These are phyloP conservation scores for Waltergamsia citrina DNA, from an alignment of 2,329 filamentous ascomycete genomes.

Conservation along the genomic window DNA sequence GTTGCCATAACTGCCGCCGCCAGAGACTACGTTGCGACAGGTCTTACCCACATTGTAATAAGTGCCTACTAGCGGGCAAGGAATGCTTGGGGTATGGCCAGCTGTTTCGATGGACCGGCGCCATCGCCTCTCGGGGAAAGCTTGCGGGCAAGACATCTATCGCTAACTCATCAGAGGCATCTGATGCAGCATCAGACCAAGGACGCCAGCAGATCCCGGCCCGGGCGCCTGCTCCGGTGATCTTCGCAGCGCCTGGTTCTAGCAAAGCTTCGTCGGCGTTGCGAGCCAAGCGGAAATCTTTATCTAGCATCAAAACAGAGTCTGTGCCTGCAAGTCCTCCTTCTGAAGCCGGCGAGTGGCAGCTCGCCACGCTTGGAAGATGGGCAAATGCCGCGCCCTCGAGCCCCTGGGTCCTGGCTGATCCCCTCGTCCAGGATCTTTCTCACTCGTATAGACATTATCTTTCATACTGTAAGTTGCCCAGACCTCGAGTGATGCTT, in stretches of 20 bases:
- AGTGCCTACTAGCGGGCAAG: conserved; percentile 35
- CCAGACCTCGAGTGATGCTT: background rate
- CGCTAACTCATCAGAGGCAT: conserved; percentile 15
- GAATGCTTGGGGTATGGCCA: conserved; percentile 45
- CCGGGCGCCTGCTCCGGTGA: background rate
- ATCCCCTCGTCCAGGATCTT: conserved; percentile 43
- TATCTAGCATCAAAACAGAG: too few species aligned
- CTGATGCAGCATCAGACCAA: too few species aligned
- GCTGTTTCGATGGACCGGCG: conserved; percentile 42
- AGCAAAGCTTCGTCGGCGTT: too few species aligned
- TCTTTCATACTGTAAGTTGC: conserved; percentile 27
- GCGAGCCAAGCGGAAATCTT: too few species aligned
- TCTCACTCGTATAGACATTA: conserved; percentile 32
- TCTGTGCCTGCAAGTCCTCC: too few species aligned
- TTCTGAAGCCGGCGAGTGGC: conserved; percentile 8
- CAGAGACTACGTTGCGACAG: conserved; percentile 43
- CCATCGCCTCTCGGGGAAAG: conserved; percentile 31
- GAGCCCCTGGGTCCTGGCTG: conserved; percentile 27
- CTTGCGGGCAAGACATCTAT: conserved; percentile 28
- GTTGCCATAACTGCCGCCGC: conserved; percentile 45
- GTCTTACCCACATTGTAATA: conserved; percentile 39
- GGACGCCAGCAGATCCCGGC: background rate
- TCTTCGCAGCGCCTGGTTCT: background rate
- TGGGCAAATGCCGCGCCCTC: background rate
- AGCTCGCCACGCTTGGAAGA: conserved; percentile 12